Evolutionary conservation across 345 rosid genomes (phyloP), one percentile per base, ranked within the genome.

Genomic region (Capsella bursapastoris): DNA sequence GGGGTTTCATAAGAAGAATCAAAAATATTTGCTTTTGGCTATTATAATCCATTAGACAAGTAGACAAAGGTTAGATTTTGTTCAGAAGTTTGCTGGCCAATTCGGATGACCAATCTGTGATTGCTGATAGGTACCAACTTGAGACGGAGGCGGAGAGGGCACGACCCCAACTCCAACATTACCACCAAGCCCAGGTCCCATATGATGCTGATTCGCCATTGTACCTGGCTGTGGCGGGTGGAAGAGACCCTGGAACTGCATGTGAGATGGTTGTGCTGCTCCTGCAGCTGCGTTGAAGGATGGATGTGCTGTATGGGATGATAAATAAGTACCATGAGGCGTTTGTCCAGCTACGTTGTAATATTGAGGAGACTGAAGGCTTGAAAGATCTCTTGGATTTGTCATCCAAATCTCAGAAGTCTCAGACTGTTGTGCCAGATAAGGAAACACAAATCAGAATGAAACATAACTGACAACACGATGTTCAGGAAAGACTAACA

Each of bases 341-440:
- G 95, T 65, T 82, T 94, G 98, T 61, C 89, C 92, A 34, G 94
- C 83, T 78, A 94, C 77, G 70, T 89, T 88, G 83, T 94, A 91
- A 84, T 89, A 91, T 8, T 83, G 87, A 41, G 85, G 72, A 32
- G 97, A 87, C 48, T 91, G 98, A 82, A 88, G 51, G 55, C 88
- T 87, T 1, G 86, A 78, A 29, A 86, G 72, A 53, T 91, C 96
- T 78, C 98, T 87, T 1, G 87, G 91, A 81, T 91, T 94, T 74
- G 84, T 93, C 81, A 91, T 82, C 98, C 98, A 94, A 18, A 94
- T 84, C 78, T 94, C 98, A 8, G 98, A 90, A 48, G 94, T 66
- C 82, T 89, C 98, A 1, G 91, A 90, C 98, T 94, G 86, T 35
- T 41, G 60, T 31, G 47, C 38, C 51, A 27, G 27, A 57, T 18